Conservation (phyloP, 148 eudicot genomes). For the Bassia scoparia region DNA sequence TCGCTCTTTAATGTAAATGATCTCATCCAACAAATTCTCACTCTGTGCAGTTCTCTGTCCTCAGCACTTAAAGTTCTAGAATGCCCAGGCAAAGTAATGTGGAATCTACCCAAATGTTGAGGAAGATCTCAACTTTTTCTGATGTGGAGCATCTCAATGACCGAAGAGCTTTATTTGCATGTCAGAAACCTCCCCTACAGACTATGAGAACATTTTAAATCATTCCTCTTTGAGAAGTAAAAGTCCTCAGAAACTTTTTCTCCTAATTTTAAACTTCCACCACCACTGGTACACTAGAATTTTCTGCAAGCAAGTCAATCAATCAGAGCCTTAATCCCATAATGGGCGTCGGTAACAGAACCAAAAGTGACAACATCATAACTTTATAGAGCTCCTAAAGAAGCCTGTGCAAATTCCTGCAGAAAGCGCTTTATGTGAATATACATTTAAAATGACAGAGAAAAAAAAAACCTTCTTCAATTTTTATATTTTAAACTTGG, state of each 20-base stretch:
- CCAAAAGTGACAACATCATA: too few species aligned
- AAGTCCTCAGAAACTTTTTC: slow-evolving; percentile 55
- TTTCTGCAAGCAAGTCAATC: slow-evolving; percentile 39
- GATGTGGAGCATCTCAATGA: slow-evolving; percentile 23
- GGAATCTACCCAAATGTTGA: slow-evolving; percentile 25
- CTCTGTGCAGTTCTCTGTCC: slow-evolving; percentile 26
- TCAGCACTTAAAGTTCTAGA: slow-evolving; percentile 30
- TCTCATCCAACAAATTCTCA: slow-evolving; percentile 25
- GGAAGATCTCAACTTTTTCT: slow-evolving; percentile 38
- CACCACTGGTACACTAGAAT: slow-evolving; percentile 77
- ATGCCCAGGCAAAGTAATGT: slow-evolving; percentile 34
- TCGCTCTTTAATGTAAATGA: slow-evolving; percentile 23
- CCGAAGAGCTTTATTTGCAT: slow-evolving; percentile 18
- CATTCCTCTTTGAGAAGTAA: slow-evolving; percentile 46
- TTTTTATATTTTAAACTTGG: too few species aligned
- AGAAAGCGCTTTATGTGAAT: not conserved
- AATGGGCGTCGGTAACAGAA: too few species aligned
- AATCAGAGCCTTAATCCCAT: too few species aligned
- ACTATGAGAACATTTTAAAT: slow-evolving; percentile 19
- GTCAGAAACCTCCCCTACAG: slow-evolving; percentile 22
- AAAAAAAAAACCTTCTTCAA: too few species aligned
- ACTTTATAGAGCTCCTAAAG: too few species aligned
- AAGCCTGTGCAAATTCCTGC: not conserved
- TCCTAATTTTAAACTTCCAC: slow-evolving; percentile 72
- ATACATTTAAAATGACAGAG: not conserved